Evolutionary conservation across 2,329 filamentous ascomycete species (phyloP), one percentile per base, ranked within the genome.

Genomic region (Epichloe gansuensis): DNA sequence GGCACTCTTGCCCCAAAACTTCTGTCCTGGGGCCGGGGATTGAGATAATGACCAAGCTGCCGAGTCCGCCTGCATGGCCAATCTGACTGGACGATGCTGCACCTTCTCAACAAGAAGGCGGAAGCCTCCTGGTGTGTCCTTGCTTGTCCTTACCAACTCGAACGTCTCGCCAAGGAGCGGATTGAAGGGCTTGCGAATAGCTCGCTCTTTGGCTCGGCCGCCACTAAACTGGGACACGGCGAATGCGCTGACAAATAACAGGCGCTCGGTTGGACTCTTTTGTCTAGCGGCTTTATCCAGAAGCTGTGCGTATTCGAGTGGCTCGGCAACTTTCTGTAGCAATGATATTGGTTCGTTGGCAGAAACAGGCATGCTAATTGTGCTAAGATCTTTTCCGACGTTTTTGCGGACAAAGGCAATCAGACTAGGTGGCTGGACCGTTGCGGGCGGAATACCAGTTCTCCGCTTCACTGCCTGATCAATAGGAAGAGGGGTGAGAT

Each of bases 1-100:
- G 3, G 89, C 89, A 51, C 85, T 91, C 72, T 97, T 97, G 52
- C 93, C 93, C 93, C 93, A 97, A 72, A 98, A 98, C 65, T 97
- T 97, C 64, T 98, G 91, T 23, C 85, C 85, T 0, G 93, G 93
- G 52, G 86, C 84, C 0, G 93, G 88, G 4, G 85, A 87, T 64
- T 97, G 93, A 1, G 87, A 77, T 55, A 95, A 84, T 2, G 85
- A 89, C 93, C 93, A 98, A 53, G 79, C 74, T 40, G 81, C 77
- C 40, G 87, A 82, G 66, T 98, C 93, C 4, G 91, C 93, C 66
- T 97, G 90, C 72, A 90, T 91, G 5, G 93, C 93, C 62, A 97
- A 81, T 56, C 90, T 83, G 13, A 98, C 88, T 0, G 93, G 93
- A 4, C 93, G 84, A 66, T 98, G 93, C 15, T 82, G 86, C 7